Evolutionary conservation across 352 stramenopile genomes (phyloP), one percentile per base, ranked within the genome.

Genomic region (Pythium sukuiense): DNA sequence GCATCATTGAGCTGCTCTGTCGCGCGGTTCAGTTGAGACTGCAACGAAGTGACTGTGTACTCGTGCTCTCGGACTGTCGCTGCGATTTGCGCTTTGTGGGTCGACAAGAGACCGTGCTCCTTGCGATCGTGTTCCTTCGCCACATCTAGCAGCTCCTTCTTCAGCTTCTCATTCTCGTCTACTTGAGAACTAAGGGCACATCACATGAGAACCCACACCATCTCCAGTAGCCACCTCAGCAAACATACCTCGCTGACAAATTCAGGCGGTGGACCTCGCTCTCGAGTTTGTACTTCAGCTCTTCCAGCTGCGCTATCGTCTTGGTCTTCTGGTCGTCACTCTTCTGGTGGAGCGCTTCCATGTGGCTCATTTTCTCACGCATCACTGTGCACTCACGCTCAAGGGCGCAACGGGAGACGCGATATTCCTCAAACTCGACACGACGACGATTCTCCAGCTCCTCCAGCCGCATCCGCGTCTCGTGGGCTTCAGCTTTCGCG

Each of bases 381-480:
- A 85, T 50, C 24, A 80, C 72, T 3, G 55, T 72, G 57, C 70
- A 76, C 46, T 92, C 81, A 12, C 81, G 77, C 73, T 92, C 81
- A 6, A 90, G 71, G 3, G 79, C 65, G 14, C 72, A 71, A 3
- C 82, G 69, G 29, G 76, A 56, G 1, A 63, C 70, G 2, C 81
- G 79, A 41, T 90, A 89, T 46, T 92, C 84, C 64, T 94, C 83
- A 69, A 88, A 89, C 41, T 92, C 81, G 37, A 90, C 71, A 33
- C 79, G 80, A 12, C 72, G 76, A 3, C 67, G 63, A 48, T 80
- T 89, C 35, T 94, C 82, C 6, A 91, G 74, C 50, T 91, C 82
- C 8, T 92, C 81, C 6, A 92, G 57, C 45, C 87, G 80, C 80
- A 90, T 81, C 32, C 75, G 82, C 14, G 82, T 67, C 30, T 91